Conservation (phyloP, 2,329 filamentous ascomycete genomes). For the Alternaria hordeiaustralica region DNA sequence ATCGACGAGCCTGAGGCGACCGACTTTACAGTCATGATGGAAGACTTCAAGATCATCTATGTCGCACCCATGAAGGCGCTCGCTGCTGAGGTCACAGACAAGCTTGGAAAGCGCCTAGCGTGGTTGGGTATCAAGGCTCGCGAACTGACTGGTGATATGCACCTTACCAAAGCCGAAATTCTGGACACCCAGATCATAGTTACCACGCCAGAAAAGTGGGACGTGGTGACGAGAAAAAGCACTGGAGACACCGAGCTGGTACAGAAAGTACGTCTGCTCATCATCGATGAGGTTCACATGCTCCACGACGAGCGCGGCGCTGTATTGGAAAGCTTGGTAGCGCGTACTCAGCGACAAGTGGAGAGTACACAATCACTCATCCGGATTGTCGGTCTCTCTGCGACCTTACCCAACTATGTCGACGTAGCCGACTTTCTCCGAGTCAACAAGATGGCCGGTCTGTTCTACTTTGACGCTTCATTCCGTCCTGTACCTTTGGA, state of each 20-base stretch:
- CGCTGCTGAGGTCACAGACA: constrained; percentile 94
- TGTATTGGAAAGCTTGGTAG: constrained; percentile 93
- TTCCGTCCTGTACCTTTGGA: constrained; percentile 96
- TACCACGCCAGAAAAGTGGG: constrained; percentile 99
- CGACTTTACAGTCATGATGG: constrained; percentile 80
- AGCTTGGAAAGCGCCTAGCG: constrained; percentile 86
- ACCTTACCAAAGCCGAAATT: constrained; percentile 95
- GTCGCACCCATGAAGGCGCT: constrained; percentile 99
- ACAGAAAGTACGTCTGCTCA: constrained; percentile 92
- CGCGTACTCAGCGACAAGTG: constrained; percentile 92
- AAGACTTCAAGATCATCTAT: constrained; percentile 98
- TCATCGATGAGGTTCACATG: constrained; percentile 99
- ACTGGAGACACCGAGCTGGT: constrained; percentile 97
- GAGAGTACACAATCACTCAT: constrained; percentile 98
- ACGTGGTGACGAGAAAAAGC: constrained; percentile 95
- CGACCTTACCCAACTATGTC: constrained; percentile 93
- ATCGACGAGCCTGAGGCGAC: constrained; percentile 73
- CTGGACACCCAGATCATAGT: constrained; percentile 97
- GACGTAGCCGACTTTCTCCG: constrained; percentile 97
- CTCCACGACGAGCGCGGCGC: constrained; percentile 96
- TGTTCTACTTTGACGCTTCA: constrained; percentile 97
- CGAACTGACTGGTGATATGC: constrained; percentile 98
- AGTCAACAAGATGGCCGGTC: constrained; percentile 87
- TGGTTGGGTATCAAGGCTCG: constrained; percentile 94
- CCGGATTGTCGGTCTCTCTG: constrained; percentile 92